phyloP scores from a whole-genome alignment of 305 asterid species.

The Ilex paraguariensis region DNA sequence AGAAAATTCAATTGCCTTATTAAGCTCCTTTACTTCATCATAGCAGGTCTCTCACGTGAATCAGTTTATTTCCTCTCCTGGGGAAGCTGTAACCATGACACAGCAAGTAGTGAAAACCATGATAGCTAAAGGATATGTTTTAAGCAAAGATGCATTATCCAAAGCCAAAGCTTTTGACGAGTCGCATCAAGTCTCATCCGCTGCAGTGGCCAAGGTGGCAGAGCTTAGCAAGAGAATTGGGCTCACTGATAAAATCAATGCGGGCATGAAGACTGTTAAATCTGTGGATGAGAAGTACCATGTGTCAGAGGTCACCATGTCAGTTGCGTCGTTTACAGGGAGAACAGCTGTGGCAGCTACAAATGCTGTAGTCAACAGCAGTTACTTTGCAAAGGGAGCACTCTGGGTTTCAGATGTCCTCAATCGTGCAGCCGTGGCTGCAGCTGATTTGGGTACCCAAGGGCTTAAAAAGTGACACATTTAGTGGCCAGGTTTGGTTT shows the following conservation, averaged over 20 bases:
- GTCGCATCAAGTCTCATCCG: slow-evolving; percentile 40
- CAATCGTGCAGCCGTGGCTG: slow-evolving; percentile 39
- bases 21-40: background rate
- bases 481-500: background rate
- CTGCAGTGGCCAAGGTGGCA: slow-evolving; percentile 52
- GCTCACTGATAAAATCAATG: slow-evolving; percentile 41
- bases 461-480: slow-evolving; percentile 7
- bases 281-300: slow-evolving; percentile 45
- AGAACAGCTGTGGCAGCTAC: slow-evolving; percentile 33
- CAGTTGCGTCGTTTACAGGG: slow-evolving; percentile 39
- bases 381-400: slow-evolving; percentile 57
- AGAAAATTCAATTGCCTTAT: background rate
- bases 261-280: slow-evolving; percentile 39
- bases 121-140: slow-evolving; percentile 48
- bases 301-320: slow-evolving; percentile 23
- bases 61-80: slow-evolving; percentile 33
- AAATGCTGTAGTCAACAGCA: slow-evolving; percentile 38
- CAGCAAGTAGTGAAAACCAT: slow-evolving; percentile 45
- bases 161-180: slow-evolving; percentile 71
- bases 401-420: slow-evolving; percentile 49
- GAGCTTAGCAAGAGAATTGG: slow-evolving; percentile 52
- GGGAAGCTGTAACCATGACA: slow-evolving; percentile 38
- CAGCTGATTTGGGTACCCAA: slow-evolving; percentile 26
- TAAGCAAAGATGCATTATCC: slow-evolving; percentile 51
- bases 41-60: slow-evolving; percentile 24